Evolutionary conservation across 1,284 basidiomycete species (phyloP), one percentile per base, ranked within the genome.

Genomic region (Cutaneotrichosporon spelunceum): DNA sequence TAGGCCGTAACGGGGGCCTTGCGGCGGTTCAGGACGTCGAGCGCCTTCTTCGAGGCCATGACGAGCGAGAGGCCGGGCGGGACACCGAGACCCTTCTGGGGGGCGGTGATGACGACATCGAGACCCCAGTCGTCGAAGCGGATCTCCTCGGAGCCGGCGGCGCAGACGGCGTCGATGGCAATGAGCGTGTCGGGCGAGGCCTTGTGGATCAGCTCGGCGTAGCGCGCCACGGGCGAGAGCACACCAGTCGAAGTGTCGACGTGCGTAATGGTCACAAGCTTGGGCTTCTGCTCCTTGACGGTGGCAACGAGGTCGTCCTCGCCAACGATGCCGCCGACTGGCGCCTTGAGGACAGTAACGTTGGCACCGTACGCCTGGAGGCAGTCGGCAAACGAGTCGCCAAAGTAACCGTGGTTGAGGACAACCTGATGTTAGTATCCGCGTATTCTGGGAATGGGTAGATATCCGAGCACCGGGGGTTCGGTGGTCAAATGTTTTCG

Each of bases 61-160:
- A 95, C 81, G 67, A 99, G 86, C 73, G 90, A 91, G 36, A 99
- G 82, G 59, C 95, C 95, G 19, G 95, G 94, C n/a, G 96, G 96
- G 9, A 88, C 87, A 47, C 94, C 91, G 29, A 99, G 85, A 53
- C 96, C 95, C 79, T 99, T 99, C 79, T 99, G 95, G 62, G 89
- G 90, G 13, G 93, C 95, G 16, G 89, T 87, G 56, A 97, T 78
- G 50, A 98, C 87, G 33, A 94, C 85, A 72, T 99, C 96, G 62
- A 99, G 83, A 29, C 86, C 87, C 96, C 95, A 99, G 19, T 86
- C 88, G 70, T 98, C 95, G 83, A 97, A 88, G 60, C 84, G 86
- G 71, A 99, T 95, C 79, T 98, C 93, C 78, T 99, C 95, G 69
- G 89, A 93, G 0, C 90, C 95, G 14, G 98, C 93, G 8, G 93